Percentiles rank a stretch among this genome's conserved stretches.
These are phyloP conservation scores for Ustulina deusta DNA, from an alignment of 2,329 filamentous ascomycete genomes.

Conservation along the genomic window DNA sequence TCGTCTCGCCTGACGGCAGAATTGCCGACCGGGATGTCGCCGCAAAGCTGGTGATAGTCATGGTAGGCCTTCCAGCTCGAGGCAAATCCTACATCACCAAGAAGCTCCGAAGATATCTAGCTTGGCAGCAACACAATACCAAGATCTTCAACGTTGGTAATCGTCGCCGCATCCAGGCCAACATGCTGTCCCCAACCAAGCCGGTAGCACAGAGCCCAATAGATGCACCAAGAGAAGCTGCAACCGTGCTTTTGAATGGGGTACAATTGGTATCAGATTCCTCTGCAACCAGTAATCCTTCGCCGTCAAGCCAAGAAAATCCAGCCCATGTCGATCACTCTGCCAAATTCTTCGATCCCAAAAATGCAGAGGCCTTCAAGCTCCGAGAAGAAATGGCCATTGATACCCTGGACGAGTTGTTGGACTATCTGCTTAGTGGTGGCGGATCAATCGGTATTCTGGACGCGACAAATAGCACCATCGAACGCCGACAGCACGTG, in stretches of 20 bases:
- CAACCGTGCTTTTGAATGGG: constrained; percentile 70
- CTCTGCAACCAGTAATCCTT: constrained; percentile 53
- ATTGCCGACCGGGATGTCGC: constrained; percentile 95
- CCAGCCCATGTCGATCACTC: constrained; percentile 77
- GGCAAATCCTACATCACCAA: constrained; percentile 99
- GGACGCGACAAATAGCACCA: constrained; percentile 96
- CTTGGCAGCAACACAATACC: constrained; percentile 97
- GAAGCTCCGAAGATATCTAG: constrained; percentile 93
- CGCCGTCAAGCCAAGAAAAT: constrained; percentile 54
- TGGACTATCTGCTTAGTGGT: constrained; percentile 86
- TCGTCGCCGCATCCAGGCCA: constrained; percentile 82
- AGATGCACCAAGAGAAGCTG: constrained; percentile 64
- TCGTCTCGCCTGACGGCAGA: constrained; percentile 93
- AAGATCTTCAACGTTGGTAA: constrained; percentile 98
- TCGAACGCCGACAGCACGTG: constrained; percentile 83
- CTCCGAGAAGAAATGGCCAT: constrained; percentile 92
- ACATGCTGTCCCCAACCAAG: constrained; percentile 58
- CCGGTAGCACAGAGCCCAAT: constrained; percentile 50
- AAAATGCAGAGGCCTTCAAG: constrained; percentile 83
- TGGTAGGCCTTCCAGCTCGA: constrained; percentile 94
- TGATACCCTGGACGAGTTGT: constrained; percentile 89
- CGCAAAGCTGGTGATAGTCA: constrained; percentile 96
- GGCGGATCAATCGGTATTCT: constrained; percentile 94
- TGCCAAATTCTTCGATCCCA: constrained; percentile 92
- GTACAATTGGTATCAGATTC: constrained; percentile 48